Base-by-base conservation (phyloP, 1,284 basidiomycete genomes). In the Ustilago loliicola region DNA sequence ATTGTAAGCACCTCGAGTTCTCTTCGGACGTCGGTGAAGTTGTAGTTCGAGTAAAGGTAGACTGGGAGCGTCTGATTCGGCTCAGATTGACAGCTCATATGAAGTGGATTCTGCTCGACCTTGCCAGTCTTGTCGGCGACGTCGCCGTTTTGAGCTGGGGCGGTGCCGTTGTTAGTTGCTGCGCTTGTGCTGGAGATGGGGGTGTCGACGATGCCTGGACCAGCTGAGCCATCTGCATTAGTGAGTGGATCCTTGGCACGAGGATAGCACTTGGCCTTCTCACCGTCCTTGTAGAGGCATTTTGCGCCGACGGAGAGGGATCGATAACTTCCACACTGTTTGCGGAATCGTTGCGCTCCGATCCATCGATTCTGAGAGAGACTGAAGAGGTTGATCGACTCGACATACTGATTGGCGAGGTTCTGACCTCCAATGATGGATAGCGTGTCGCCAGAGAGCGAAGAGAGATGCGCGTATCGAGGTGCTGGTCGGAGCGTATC, bases 391-490 rank as follows among this genome's bases (percentile, higher is more conserved):
- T 81, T 79, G 63, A 84, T 79, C 17, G 75, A 70, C 54, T 84
- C 80, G 91, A 84, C 61, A 77, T 80, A 86, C 66, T 87, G 86
- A 72, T 89, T 89, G 58, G 87, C 85, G 8, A 88, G 76, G 85
- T 97, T 94, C 85, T 98, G 96, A 3, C 96, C 96, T 10, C 96
- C 96, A 61, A 96, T 94, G 81, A 98, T 90, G 86, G 96, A 92
- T n/a, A 98, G 90, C 3, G 57, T 67, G 66, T 81, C 69, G 61
- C 71, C 74, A 0, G 80, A 78, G 13, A 80, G 57, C 4, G 81
- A 74, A 15, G 80, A 80, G 36, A 84, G 79, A 60, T 84, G 83
- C 2, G 83, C 83, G 42, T 84, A 84, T 36, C 83, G 68, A 25
- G 81, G 67, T 17, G 74, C 70, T 0, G 83, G 83, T 10, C 52